Conservation (phyloP, 2,329 filamentous ascomycete genomes). For the Phialocephala subalpina region DNA sequence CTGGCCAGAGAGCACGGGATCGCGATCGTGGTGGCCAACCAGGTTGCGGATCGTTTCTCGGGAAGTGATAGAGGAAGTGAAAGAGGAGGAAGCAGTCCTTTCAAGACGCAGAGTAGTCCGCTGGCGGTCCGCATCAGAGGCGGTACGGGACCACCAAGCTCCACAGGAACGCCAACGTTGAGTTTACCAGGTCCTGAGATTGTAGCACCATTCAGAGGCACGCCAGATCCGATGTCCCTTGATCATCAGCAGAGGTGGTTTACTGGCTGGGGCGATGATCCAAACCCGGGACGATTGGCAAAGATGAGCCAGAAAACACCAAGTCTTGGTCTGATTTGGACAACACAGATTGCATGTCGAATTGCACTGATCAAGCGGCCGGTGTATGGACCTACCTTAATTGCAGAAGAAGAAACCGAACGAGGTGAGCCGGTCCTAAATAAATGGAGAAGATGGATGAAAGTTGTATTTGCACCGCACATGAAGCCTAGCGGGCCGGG, state of each 20-base stretch:
- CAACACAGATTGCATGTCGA: slow-evolving; percentile 84
- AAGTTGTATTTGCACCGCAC: slow-evolving; percentile 90
- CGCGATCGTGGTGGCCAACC: slow-evolving; percentile 91
- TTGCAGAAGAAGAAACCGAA: slow-evolving; percentile 47
- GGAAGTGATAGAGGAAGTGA: slow-evolving; percentile 19
- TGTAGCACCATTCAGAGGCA: slow-evolving; percentile 31
- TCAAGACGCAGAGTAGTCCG: slow-evolving; percentile 38
- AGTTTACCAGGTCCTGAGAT: slow-evolving; percentile 24
- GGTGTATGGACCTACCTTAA: slow-evolving; percentile 50
- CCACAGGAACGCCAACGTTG: slow-evolving; percentile 34
- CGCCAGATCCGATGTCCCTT: slow-evolving; percentile 69
- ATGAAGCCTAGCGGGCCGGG: slow-evolving; percentile 60
- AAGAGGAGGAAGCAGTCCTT: slow-evolving; percentile 25
- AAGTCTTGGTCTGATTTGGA: slow-evolving; percentile 87
- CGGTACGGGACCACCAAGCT: slow-evolving; percentile 36
- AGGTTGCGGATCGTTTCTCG: slow-evolving; percentile 87
- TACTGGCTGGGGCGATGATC: slow-evolving; percentile 89
- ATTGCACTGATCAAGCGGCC: slow-evolving; percentile 82
- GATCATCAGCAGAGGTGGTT: slow-evolving; percentile 95
- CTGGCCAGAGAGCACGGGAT: slow-evolving; percentile 78
- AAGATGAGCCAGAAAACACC: slow-evolving; percentile 76
- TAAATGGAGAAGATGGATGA: slow-evolving; percentile 79
- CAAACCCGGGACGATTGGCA: slow-evolving; percentile 44
- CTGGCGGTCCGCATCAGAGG: slow-evolving; percentile 28
- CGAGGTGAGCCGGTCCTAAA: slow-evolving; percentile 57